Evolutionary conservation across 441 rosid species (phyloP).

Genomic region (Capsella rubella): DNA sequence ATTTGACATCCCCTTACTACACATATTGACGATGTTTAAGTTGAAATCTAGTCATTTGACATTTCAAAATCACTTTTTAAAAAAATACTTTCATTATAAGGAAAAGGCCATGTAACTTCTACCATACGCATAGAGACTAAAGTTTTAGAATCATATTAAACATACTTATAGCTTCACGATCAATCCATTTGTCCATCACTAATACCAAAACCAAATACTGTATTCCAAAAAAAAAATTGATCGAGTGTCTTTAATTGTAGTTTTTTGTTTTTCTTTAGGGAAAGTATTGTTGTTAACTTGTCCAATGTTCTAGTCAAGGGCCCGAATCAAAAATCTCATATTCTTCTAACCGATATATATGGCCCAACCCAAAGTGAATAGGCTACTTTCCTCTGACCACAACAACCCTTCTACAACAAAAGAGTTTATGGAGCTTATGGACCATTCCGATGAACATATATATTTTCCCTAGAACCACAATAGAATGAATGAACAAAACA

Average conservation of each 20-base stretch:
- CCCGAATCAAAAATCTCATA: neutral
- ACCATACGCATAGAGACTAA: conserved; percentile 28
- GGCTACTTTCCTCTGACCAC: conserved; percentile 15
- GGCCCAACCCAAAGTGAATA: neutral
- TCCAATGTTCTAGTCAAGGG: neutral
- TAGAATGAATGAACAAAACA: neutral
- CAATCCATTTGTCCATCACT: conserved; percentile 31
- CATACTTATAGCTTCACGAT: neutral
- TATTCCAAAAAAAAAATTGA: neutral
- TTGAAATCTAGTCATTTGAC: conserved; percentile 44
- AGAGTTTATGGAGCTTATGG: neutral
- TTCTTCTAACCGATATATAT: neutral
- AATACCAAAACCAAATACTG: neutral
- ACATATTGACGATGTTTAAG: conserved; percentile 27
- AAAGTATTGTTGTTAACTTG: neutral
- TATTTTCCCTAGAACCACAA: neutral
- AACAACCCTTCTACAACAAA: neutral
- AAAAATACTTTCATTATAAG: conserved; percentile 1
- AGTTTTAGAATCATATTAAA: conserved; percentile 21
- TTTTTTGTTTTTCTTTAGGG: neutral
- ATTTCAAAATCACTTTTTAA: neutral
- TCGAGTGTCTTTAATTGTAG: neutral
- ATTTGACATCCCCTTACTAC: conserved; percentile 31
- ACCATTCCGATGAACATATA: conserved; percentile 1
- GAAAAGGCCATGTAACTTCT: conserved; percentile 22